Conservation (phyloP, 805 yeast species). For the Phaffomyces opuntiae region DNA sequence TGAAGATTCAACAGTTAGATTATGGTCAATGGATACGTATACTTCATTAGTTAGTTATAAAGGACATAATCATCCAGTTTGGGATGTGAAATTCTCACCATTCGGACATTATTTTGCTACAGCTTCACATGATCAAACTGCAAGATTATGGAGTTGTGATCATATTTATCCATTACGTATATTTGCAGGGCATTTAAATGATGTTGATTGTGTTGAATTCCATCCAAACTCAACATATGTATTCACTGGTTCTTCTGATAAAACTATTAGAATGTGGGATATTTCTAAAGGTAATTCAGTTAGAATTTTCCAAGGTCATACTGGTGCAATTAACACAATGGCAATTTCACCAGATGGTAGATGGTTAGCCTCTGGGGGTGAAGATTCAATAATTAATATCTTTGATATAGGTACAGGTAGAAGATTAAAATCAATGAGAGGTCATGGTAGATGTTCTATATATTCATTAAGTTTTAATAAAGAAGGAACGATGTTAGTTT, state of each 20-base stretch:
- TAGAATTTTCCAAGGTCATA: conserved; percentile 86
- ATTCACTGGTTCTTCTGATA: conserved; percentile 92
- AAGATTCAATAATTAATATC: conserved; percentile 77
- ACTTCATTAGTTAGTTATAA: conserved; percentile 88
- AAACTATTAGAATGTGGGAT: conserved; percentile 98
- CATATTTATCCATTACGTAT: conserved; percentile 94
- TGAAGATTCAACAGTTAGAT: conserved; percentile 85
- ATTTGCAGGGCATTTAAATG: conserved; percentile 95
- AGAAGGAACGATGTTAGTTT: conserved; percentile 84
- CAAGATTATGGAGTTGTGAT: conserved; percentile 95
- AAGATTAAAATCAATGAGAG: conserved; percentile 83
- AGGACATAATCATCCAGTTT: conserved; percentile 93
- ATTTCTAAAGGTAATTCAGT: conserved; percentile 82
- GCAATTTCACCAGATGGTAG: conserved; percentile 96
- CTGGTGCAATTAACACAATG: conserved; percentile 77
- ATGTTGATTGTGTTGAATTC: conserved; percentile 90
- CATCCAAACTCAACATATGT: conserved; percentile 95
- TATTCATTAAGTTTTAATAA: conserved; percentile 77
- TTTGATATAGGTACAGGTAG: conserved; percentile 96
- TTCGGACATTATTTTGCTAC: conserved; percentile 98
- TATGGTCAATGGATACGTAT: conserved; percentile 92
- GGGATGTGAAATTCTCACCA: conserved; percentile 96
- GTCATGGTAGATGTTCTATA: conserved; percentile 85
- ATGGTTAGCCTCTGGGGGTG: conserved; percentile 93
- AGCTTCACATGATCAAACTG: conserved; percentile 96